A percentile compares a stretch with the other conserved stretches of the same genome.
phyloP scores from a whole-genome alignment of 1,284 basidiomycete species.

The Boletellus sp. region DNA sequence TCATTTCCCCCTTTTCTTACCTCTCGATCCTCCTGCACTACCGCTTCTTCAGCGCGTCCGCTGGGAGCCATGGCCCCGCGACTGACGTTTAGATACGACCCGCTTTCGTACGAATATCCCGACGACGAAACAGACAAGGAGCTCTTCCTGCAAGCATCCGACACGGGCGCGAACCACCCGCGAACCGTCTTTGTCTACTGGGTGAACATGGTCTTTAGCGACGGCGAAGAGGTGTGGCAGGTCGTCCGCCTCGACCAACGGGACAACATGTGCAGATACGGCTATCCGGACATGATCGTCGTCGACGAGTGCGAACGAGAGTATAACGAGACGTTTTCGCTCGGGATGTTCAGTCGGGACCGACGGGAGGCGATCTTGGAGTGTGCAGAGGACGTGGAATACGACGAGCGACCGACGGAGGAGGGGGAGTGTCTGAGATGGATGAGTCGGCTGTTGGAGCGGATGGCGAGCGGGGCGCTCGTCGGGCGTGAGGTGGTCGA shows the following conservation, averaged over 20 bases:
- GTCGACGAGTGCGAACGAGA: conserved; percentile 16
- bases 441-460: conserved; percentile 21
- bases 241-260: conserved; percentile 23
- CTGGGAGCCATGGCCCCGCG: conserved; percentile 5
- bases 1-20: too few species aligned
- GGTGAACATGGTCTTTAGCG: conserved; percentile 22
- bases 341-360: conserved; percentile 23
- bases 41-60: too few species aligned
- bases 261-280: conserved; percentile 14
- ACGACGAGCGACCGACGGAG: conserved; percentile 2
- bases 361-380: conserved; percentile 27
- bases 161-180: not conserved
- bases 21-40: too few species aligned
- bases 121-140: conserved; percentile 27
- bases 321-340: conserved; percentile 9
- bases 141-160: conserved; percentile 23
- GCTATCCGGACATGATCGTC: conserved; percentile 30
- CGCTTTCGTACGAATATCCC: conserved; percentile 19
- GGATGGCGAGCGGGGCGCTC: conserved; percentile 14
- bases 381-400: conserved; percentile 26
- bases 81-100: conserved; percentile 20
- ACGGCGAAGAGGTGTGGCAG: conserved; percentile 29
- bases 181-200: conserved; percentile 24
- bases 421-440: conserved; percentile 14
- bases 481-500: conserved; percentile 14